Evolutionary conservation across 2,329 filamentous ascomycete species (phyloP).

Genomic region (Colletotrichum sp.): DNA sequence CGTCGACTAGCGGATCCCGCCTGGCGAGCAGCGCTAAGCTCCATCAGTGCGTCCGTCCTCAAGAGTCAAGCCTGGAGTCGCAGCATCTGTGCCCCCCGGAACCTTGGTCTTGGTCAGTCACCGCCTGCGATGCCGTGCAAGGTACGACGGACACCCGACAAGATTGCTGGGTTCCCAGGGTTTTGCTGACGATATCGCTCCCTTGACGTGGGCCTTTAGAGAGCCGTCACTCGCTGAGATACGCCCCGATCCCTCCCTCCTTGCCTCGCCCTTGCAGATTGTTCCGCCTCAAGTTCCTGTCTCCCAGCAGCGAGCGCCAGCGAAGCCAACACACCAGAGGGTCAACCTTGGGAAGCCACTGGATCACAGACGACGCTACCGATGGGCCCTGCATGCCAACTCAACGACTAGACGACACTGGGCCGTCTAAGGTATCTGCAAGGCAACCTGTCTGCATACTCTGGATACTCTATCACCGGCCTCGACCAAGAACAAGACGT

Average conservation of each 20-base stretch:
- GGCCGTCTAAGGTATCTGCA: neutral
- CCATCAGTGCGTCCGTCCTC: neutral
- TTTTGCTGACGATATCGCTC: neutral
- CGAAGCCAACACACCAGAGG: neutral
- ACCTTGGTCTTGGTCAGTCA: conserved; percentile 1
- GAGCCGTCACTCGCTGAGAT: neutral
- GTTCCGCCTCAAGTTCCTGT: neutral
- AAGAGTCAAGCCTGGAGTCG: neutral
- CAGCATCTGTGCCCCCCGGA: conserved; percentile 12
- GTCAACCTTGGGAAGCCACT: neutral
- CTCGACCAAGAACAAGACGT: neutral
- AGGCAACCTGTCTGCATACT: conserved; percentile 6
- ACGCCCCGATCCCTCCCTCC: neutral
- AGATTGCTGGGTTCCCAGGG: neutral
- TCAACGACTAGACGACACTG: neutral
- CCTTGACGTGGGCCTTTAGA: neutral
- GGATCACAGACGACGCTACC: neutral
- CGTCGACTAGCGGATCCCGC: conserved; percentile 5
- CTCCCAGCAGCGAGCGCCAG: conserved; percentile 9
- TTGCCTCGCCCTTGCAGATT: neutral
- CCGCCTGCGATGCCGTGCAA: conserved; percentile 21
- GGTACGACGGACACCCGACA: neutral
- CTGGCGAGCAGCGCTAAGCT: conserved; percentile 10
- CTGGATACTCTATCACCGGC: neutral
- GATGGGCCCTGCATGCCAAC: neutral